A percentile compares a stretch with the other conserved stretches of the same genome.
Evolutionary conservation across 441 rosid genomes (phyloP).

Genomic region (Adansonia madagascariensis): DNA sequence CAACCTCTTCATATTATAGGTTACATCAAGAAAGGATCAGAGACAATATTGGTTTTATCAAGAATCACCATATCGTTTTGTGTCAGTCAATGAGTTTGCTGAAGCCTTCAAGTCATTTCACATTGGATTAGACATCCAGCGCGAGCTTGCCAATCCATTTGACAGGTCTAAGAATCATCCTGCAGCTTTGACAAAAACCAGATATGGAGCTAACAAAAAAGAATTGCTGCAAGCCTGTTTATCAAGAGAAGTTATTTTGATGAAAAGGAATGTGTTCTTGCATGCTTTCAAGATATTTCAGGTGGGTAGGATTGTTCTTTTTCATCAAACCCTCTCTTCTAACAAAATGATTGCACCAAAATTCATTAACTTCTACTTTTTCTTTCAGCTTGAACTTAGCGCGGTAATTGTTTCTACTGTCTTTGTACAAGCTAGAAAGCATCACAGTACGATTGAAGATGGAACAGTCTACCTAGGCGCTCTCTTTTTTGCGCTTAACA

Average conservation of each 20-base stretch:
- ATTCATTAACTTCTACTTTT: constrained; percentile 5
- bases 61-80: constrained; percentile 60
- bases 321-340: constrained; percentile 5
- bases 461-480: constrained; percentile 72
- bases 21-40: constrained; percentile 79
- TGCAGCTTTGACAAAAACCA: constrained; percentile 65
- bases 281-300: constrained; percentile 66
- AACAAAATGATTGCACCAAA: neutral
- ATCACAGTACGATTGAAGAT: constrained; percentile 49
- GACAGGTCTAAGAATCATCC: constrained; percentile 77
- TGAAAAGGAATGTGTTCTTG: constrained; percentile 83
- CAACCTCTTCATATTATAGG: constrained; percentile 36
- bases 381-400: constrained; percentile 45
- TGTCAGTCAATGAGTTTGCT: constrained; percentile 56
- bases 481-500: constrained; percentile 51
- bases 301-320: constrained; percentile 41
- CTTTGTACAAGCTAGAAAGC: constrained; percentile 47
- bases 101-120: constrained; percentile 74
- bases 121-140: constrained; percentile 57
- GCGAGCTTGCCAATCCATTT: constrained; percentile 64
- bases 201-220: constrained; percentile 62
- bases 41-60: constrained; percentile 56
- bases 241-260: constrained; percentile 70
- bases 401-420: constrained; percentile 17
- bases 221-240: constrained; percentile 71